Conservation (phyloP, 768 basidiomycete genomes). For the Rossbeevera mucosa region DNA sequence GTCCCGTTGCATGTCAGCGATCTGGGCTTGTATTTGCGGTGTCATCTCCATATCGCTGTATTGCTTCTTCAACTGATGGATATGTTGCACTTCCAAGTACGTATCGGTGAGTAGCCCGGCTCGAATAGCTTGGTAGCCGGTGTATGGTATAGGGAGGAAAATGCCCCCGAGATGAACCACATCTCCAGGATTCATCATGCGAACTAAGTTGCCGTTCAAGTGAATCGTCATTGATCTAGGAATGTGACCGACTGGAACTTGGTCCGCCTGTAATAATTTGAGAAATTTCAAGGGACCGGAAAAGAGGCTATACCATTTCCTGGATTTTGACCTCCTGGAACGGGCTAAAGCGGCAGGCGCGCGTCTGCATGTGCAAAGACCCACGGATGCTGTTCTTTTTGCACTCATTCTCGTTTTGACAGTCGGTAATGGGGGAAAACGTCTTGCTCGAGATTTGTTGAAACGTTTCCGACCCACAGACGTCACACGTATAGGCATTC, state of each 20-base stretch:
- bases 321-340: constrained; percentile 99
- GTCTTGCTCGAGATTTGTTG: constrained; percentile 92
- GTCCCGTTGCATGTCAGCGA: constrained; percentile 66
- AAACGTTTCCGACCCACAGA: constrained; percentile 97
- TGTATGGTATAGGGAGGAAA: constrained; percentile 96
- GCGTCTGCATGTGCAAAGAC: constrained; percentile 95
- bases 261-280: constrained; percentile 66
- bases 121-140: constrained; percentile 94
- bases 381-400: constrained; percentile 83
- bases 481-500: constrained; percentile 97
- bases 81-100: constrained; percentile 86
- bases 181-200: constrained; percentile 92
- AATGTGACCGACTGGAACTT: constrained; percentile 99
- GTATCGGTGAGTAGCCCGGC: constrained; percentile 97
- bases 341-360: constrained; percentile 93
- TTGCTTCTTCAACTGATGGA: constrained; percentile 95
- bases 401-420: constrained; percentile 83
- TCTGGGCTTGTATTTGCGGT: constrained; percentile 67
- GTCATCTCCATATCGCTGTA: constrained; percentile 94
- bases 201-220: constrained; percentile 83
- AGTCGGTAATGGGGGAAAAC: constrained; percentile 85
- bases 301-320: constrained; percentile 70
- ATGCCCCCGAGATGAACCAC: constrained; percentile 94
- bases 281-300: constrained; percentile 1
- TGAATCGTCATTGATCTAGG: constrained; percentile 99